Evolutionary conservation across 495 filamentous ascomycete genomes (phyloP).

Genomic region (Penicillium cataractarum): DNA sequence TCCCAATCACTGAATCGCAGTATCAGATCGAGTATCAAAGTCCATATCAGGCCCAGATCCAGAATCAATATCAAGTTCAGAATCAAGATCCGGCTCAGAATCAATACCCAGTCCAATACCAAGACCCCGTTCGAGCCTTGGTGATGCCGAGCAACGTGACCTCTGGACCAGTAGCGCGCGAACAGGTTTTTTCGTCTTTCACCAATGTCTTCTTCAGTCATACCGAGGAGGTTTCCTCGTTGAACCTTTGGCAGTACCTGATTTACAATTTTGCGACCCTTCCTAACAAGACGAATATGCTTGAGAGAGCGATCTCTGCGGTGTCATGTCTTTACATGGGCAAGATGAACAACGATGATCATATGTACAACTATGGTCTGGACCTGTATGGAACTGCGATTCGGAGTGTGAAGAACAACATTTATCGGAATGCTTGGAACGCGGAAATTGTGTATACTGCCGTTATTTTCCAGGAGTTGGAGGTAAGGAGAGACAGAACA

Average conservation of each 20-base stretch:
- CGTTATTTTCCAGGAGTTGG: slow-evolving; percentile 13
- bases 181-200: slow-evolving; percentile 11
- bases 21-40: neutral
- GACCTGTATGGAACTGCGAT: slow-evolving; percentile 19
- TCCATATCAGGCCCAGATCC: neutral
- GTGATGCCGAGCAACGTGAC: neutral
- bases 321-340: slow-evolving; percentile 14
- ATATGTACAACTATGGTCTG: slow-evolving; percentile 14
- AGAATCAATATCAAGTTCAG: neutral
- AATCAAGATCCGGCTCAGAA: neutral
- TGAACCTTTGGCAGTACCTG: slow-evolving; percentile 12
- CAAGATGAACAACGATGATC: slow-evolving; percentile 9
- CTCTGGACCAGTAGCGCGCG: neutral
- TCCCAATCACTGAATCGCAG: slow-evolving; percentile 2
- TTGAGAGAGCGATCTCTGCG: slow-evolving; percentile 15
- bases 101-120: neutral
- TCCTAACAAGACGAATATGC: slow-evolving; percentile 13
- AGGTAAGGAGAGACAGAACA: slow-evolving; percentile 6
- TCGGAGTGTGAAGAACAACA: slow-evolving; percentile 3
- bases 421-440: slow-evolving; percentile 14
- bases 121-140: neutral
- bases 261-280: slow-evolving; percentile 10
- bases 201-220: slow-evolving; percentile 5
- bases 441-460: slow-evolving; percentile 17
- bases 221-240: slow-evolving; percentile 2